A percentile compares a stretch with the other conserved stretches of the same genome.
Conservation (phyloP, 805 yeast genomes). For the Barnettozyma sucrosica region DNA sequence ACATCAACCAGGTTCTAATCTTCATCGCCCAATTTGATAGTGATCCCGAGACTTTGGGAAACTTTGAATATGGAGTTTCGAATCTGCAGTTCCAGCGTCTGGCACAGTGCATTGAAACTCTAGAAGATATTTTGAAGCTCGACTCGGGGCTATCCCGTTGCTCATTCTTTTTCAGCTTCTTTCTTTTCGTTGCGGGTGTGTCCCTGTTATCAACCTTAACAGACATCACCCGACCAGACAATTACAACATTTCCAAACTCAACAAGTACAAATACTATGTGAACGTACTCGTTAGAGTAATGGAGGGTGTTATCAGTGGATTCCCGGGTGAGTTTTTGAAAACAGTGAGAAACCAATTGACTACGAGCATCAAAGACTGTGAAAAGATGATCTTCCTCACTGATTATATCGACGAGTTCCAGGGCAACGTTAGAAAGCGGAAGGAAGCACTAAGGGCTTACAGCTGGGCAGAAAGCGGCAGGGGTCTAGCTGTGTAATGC, state of each 20-base stretch:
- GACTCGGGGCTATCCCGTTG: constrained; percentile 20
- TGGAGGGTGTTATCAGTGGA: constrained; percentile 26
- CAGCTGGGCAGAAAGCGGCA: constrained; percentile 33
- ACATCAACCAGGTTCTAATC: constrained; percentile 14
- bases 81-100: constrained; percentile 12
- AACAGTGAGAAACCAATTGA: constrained; percentile 21
- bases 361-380: constrained; percentile 21
- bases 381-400: constrained; percentile 19
- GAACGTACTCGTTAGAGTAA: constrained; percentile 19
- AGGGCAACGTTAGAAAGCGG: constrained; percentile 21
- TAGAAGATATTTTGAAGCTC: constrained; percentile 15
- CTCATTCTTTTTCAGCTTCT: constrained; percentile 20
- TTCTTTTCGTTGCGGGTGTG: constrained; percentile 19
- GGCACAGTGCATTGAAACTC: constrained; percentile 15
- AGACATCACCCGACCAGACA: constrained; percentile 16
- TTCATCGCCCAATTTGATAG: constrained; percentile 16
- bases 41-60: constrained; percentile 13
- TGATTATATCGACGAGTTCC: constrained; percentile 18
- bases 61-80: constrained; percentile 14
- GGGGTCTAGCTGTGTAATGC: constrained; percentile 29
- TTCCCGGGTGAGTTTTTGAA: constrained; percentile 26
- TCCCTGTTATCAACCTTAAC: constrained; percentile 19
- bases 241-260: constrained; percentile 14
- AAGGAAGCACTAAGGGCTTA: constrained; percentile 29
- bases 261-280: constrained; percentile 22